Evolutionary conservation across 1,284 basidiomycete species (phyloP).

Genomic region (Cutaneotrichosporon curvatum): DNA sequence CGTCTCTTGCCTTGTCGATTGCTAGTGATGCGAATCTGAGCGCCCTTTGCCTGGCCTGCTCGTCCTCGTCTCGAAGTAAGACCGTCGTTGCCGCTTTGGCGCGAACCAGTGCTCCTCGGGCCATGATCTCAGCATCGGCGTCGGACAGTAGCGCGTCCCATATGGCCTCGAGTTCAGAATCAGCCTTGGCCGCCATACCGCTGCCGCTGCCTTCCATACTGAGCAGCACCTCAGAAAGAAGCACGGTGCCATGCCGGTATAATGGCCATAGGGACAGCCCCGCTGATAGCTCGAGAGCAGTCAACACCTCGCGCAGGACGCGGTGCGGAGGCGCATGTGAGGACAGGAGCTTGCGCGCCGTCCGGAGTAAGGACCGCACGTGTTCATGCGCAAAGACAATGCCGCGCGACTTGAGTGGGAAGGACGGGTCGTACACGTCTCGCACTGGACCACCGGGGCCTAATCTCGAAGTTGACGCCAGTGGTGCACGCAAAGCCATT

Average conservation of each 20-base stretch:
- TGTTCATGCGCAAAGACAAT: slow-evolving; percentile 24
- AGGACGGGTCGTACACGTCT: slow-evolving; percentile 15
- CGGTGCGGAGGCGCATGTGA: slow-evolving; percentile 25
- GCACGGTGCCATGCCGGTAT: slow-evolving; percentile 28
- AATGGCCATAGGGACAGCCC: slow-evolving; percentile 33
- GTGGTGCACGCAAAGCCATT: slow-evolving; percentile 15
- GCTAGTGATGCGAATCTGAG: slow-evolving; percentile 4
- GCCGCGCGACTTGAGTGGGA: slow-evolving; percentile 4
- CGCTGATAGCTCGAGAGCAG: slow-evolving; percentile 26
- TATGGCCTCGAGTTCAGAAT: slow-evolving; percentile 19
- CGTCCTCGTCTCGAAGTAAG: not conserved
- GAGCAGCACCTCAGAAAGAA: slow-evolving; percentile 31
- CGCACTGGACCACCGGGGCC: slow-evolving; percentile 24
- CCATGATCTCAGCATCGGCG: slow-evolving; percentile 18
- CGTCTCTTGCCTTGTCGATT: not conserved
- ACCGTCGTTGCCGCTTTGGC: slow-evolving; percentile 22
- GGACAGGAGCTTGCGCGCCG: slow-evolving; percentile 22
- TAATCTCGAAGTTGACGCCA: slow-evolving; percentile 3
- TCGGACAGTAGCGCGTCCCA: slow-evolving; percentile 14
- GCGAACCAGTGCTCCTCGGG: slow-evolving; percentile 25
- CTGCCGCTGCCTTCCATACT: slow-evolving; percentile 24
- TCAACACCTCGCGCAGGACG: slow-evolving; percentile 29
- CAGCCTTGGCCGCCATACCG: slow-evolving; percentile 25
- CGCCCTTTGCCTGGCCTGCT: not conserved
- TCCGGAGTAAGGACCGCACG: slow-evolving; percentile 16